Conservation (phyloP, 2,329 filamentous ascomycete genomes). For the Parastagonospora nodorum region DNA sequence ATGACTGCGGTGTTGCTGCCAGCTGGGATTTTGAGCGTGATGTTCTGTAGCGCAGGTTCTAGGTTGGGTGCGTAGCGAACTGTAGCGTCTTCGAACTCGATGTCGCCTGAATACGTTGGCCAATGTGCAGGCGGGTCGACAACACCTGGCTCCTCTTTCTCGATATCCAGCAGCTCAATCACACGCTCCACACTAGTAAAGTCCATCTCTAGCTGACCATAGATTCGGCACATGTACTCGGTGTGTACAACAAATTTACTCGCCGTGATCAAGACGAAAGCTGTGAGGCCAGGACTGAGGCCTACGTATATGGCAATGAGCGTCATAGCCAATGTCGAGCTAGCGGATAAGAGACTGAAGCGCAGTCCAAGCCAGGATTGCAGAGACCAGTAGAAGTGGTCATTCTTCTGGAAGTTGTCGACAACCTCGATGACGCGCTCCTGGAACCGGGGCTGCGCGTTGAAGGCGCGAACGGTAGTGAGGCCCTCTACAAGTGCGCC, state of each 20-base stretch:
- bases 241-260: constrained; percentile 70
- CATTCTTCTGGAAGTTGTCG: constrained; percentile 90
- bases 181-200: constrained; percentile 90
- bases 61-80: constrained; percentile 80
- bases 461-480: constrained; percentile 84
- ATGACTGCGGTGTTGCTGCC: constrained; percentile 80
- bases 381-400: constrained; percentile 91
- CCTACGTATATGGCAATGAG: constrained; percentile 74
- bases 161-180: constrained; percentile 77
- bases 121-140: constrained; percentile 74
- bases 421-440: constrained; percentile 78
- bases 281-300: constrained; percentile 78
- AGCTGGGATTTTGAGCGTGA: constrained; percentile 76
- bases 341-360: constrained; percentile 73
- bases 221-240: constrained; percentile 75
- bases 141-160: constrained; percentile 72
- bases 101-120: constrained; percentile 73
- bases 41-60: constrained; percentile 70
- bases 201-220: constrained; percentile 87
- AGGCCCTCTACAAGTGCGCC: constrained; percentile 84
- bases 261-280: constrained; percentile 79
- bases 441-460: constrained; percentile 78
- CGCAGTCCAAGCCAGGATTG: constrained; percentile 85
- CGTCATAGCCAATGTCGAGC: constrained; percentile 75
- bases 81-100: constrained; percentile 77